These are phyloP conservation scores for Butyriboletus loyo DNA, from an alignment of 768 basidiomycete species.

Conservation along the genomic window DNA sequence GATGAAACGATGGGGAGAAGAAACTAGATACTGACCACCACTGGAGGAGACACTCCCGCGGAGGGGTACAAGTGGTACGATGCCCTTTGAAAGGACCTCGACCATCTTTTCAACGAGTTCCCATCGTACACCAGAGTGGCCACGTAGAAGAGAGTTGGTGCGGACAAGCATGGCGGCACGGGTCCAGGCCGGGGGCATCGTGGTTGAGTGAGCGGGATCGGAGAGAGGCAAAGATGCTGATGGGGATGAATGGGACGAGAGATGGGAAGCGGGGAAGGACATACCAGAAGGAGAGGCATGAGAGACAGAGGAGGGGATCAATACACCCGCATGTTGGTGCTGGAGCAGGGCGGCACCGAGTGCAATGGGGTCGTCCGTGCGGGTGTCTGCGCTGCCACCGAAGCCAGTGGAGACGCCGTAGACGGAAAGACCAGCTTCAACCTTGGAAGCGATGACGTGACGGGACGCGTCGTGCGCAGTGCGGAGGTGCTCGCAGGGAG, in stretches of 20 bases:
- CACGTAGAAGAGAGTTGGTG: slow-evolving; percentile 85
- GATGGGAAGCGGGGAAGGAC: background rate
- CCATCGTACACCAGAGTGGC: slow-evolving; percentile 84
- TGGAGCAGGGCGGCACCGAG: slow-evolving; percentile 84
- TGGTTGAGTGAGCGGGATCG: slow-evolving; percentile 62
- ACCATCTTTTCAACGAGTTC: slow-evolving; percentile 79
- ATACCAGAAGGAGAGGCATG: slow-evolving; percentile 2
- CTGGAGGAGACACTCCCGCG: slow-evolving; percentile 82
- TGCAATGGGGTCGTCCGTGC: slow-evolving; percentile 68
- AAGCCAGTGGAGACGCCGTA: slow-evolving; percentile 87
- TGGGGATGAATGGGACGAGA: background rate
- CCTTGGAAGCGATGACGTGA: slow-evolving; percentile 61
- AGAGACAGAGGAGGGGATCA: slow-evolving; percentile 50
- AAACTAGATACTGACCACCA: slow-evolving; percentile 51
- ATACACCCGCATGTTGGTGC: slow-evolving; percentile 73
- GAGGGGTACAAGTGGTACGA: slow-evolving; percentile 78
- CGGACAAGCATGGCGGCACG: slow-evolving; percentile 84
- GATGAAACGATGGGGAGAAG: background rate
- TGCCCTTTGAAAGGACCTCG: slow-evolving; percentile 63
- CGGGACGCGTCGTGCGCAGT: slow-evolving; percentile 62
- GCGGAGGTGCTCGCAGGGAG: slow-evolving; percentile 31
- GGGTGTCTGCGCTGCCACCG: slow-evolving; percentile 85
- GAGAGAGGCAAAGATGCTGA: slow-evolving; percentile 54
- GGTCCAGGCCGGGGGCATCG: slow-evolving; percentile 87
- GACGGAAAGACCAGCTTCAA: slow-evolving; percentile 63